These are phyloP conservation scores for Ceratocystis cacaofunesta DNA, from an alignment of 2,329 filamentous ascomycete species.

Conservation along the genomic window DNA sequence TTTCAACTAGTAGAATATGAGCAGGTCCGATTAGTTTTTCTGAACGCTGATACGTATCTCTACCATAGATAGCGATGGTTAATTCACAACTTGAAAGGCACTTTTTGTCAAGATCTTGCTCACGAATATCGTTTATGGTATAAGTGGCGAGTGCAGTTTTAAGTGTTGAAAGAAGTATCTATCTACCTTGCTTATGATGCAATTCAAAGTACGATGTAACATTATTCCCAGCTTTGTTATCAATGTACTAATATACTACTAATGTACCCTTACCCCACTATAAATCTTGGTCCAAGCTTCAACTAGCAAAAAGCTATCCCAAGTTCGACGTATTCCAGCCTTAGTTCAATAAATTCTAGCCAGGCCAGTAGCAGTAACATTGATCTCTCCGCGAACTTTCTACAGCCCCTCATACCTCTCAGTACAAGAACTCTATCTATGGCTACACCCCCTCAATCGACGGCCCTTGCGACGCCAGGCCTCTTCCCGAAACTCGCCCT, in stretches of 20 bases:
- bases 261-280: neutral
- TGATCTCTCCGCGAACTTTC: no score
- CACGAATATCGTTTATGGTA: no score
- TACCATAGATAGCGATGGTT: no score
- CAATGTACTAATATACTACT: neutral
- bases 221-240: neutral
- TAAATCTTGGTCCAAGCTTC: neutral
- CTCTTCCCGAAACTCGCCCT: conserved; percentile 27
- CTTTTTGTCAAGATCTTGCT: no score
- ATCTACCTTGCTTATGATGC: no score
- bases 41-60: no score
- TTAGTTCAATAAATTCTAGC: neutral
- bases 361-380: no score
- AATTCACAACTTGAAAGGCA: no score
- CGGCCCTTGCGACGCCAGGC: neutral
- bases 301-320: neutral
- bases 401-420: neutral
- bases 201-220: neutral
- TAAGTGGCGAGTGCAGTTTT: no score
- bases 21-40: no score
- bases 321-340: neutral
- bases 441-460: conserved; percentile 7
- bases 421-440: neutral
- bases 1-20: no score
- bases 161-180: no score